Percentiles rank a stretch among this genome's conserved stretches.
Evolutionary conservation across 352 stramenopile genomes (phyloP).

Genomic region (Phytopythium ostracodes): DNA sequence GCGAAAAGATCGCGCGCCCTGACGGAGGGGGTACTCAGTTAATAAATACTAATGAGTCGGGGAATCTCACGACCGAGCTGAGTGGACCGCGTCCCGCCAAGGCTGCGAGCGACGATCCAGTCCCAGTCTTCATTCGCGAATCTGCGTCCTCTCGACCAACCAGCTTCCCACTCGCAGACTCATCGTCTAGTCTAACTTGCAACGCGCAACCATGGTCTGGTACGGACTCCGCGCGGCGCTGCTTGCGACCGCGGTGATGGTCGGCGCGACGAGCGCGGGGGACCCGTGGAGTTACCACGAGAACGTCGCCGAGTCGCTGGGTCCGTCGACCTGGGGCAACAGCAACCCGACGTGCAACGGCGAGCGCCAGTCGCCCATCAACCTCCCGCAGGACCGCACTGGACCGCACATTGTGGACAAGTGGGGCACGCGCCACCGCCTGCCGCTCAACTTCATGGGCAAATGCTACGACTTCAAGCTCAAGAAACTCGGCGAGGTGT

Average conservation of each 20-base stretch:
- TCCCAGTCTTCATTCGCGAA: slow-evolving; percentile 4
- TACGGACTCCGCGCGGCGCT: slow-evolving; percentile 13
- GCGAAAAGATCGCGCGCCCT: too few relatives aligned
- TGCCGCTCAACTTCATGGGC: slow-evolving; percentile 45
- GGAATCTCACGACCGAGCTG: too few relatives aligned
- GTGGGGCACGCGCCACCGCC: slow-evolving; percentile 31
- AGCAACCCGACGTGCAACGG: slow-evolving; percentile 30
- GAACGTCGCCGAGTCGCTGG: slow-evolving; percentile 22
- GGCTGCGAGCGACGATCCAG: too few relatives aligned
- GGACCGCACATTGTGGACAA: slow-evolving; percentile 30
- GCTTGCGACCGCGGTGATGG: slow-evolving; percentile 16
- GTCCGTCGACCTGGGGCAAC: slow-evolving; percentile 41
- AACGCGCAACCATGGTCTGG: slow-evolving; percentile 18
- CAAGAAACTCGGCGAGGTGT: slow-evolving; percentile 55
- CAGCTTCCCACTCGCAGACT: neutral
- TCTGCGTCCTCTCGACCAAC: neutral
- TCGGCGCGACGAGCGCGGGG: slow-evolving; percentile 15
- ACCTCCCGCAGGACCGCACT: slow-evolving; percentile 32
- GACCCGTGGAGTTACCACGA: slow-evolving; percentile 52
- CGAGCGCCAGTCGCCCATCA: slow-evolving; percentile 52
- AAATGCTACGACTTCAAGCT: slow-evolving; percentile 50
- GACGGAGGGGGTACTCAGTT: too few relatives aligned
- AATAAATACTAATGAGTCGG: too few relatives aligned
- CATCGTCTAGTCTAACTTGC: too few relatives aligned
- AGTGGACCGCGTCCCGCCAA: too few relatives aligned